Conservation (phyloP, 2,329 filamentous ascomycete species). For the Fusarium compactum region DNA sequence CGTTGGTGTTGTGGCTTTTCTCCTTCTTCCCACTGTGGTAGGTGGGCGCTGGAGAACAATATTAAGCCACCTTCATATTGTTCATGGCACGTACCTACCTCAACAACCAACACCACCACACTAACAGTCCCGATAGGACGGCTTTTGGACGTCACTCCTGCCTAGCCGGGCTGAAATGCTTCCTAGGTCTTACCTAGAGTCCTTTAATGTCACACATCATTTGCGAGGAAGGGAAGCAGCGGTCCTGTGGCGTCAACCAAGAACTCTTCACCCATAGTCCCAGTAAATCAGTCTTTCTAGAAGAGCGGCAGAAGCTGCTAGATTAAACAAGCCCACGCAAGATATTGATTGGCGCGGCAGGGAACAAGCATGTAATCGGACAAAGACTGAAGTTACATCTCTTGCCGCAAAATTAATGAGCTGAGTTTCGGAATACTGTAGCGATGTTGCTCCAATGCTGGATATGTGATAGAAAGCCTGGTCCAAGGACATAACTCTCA, state of each 20-base stretch:
- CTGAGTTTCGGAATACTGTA: not conserved
- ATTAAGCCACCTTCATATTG: conserved; percentile 42
- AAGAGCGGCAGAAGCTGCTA: conserved; percentile 26
- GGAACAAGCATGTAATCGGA: not conserved
- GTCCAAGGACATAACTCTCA: not conserved
- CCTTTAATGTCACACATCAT: conserved; percentile 4
- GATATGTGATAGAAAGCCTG: not conserved
- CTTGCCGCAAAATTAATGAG: not conserved
- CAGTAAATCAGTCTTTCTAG: conserved; percentile 17
- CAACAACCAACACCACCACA: conserved; percentile 19
- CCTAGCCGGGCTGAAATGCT: not conserved
- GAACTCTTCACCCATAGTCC: not conserved
- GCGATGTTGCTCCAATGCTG: not conserved
- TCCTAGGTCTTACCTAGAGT: not conserved
- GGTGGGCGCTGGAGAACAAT: conserved; percentile 43
- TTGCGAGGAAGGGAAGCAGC: conserved; percentile 1
- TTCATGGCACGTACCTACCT: conserved; percentile 33
- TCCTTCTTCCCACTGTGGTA: conserved; percentile 14
- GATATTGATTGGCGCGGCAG: not conserved
- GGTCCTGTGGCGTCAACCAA: conserved; percentile 10
- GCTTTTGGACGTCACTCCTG: not conserved
- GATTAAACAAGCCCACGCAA: not conserved
- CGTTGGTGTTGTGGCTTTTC: conserved; percentile 17
- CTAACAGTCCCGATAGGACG: conserved; percentile 12
- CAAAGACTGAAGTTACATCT: not conserved